A percentile compares a stretch with the other conserved stretches of the same genome.
Conservation (phyloP, 805 yeast genomes). For the Blastobotrys peoriensis region DNA sequence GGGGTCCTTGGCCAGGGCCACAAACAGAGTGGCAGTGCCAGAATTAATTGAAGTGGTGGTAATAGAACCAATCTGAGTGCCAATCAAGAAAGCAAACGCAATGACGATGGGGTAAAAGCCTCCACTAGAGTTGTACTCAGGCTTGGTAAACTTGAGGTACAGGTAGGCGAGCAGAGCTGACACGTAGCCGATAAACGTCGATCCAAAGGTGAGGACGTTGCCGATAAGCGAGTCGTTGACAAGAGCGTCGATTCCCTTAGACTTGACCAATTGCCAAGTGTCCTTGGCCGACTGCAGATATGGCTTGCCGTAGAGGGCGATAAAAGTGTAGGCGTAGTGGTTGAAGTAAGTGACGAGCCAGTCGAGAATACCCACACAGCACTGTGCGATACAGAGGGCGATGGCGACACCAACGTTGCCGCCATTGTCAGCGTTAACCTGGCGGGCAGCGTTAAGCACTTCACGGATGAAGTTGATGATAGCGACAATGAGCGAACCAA, state of each 20-base stretch:
- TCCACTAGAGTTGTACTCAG: slow-evolving; percentile 56
- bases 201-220: slow-evolving; percentile 70
- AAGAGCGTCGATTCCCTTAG: slow-evolving; percentile 78
- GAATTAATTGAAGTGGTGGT: slow-evolving; percentile 70
- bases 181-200: slow-evolving; percentile 66
- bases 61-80: slow-evolving; percentile 69
- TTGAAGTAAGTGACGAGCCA: slow-evolving; percentile 84
- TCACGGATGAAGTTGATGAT: slow-evolving; percentile 62
- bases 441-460: slow-evolving; percentile 46
- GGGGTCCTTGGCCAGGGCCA: slow-evolving; percentile 79
- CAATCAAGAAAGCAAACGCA: slow-evolving; percentile 66
- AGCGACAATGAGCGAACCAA: slow-evolving; percentile 72
- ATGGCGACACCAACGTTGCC: slow-evolving; percentile 49
- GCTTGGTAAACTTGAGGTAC: slow-evolving; percentile 61
- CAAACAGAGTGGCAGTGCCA: slow-evolving; percentile 78
- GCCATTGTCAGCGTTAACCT: slow-evolving; percentile 46
- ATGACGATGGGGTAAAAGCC: slow-evolving; percentile 63
- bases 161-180: slow-evolving; percentile 57
- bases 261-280: slow-evolving; percentile 70
- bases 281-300: slow-evolving; percentile 74
- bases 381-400: slow-evolving; percentile 42
- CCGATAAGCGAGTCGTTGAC: slow-evolving; percentile 78
- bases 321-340: slow-evolving; percentile 81
- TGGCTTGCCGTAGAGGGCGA: slow-evolving; percentile 80
- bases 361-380: slow-evolving; percentile 58